A percentile compares a stretch with the other conserved stretches of the same genome.
phyloP scores from a whole-genome alignment of 2,329 filamentous ascomycete genomes.

The Trichoderma atrobrunneum region DNA sequence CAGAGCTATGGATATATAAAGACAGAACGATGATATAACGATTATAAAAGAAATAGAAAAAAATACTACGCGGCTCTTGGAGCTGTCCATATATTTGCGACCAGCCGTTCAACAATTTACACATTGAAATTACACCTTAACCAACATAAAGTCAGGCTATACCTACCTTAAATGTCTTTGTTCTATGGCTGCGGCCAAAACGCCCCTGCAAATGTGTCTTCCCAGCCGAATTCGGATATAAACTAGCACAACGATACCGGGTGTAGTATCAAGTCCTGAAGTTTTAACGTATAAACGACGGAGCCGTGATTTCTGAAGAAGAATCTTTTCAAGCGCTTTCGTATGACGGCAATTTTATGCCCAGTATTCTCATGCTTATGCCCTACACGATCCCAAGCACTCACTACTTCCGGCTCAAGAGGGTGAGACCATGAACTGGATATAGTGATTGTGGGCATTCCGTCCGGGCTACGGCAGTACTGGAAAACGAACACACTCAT shows the following conservation, averaged over 20 bases:
- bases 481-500: not conserved
- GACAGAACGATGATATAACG: no score
- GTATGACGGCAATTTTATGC: not conserved
- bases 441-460: not conserved
- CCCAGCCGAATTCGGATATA: not conserved
- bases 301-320: not conserved
- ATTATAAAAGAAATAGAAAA: no score
- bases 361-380: not conserved
- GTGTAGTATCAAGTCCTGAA: not conserved
- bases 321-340: not conserved
- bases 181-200: not conserved
- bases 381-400: not conserved
- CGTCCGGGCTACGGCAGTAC: not conserved
- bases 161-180: not conserved
- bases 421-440: not conserved
- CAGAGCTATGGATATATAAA: no score
- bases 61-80: not conserved
- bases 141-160: not conserved
- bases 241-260: not conserved
- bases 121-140: not conserved
- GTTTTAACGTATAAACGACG: not conserved
- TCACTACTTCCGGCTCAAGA: not conserved
- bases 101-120: not conserved
- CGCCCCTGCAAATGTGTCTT: not conserved
- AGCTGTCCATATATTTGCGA: not conserved